Evolutionary conservation across 352 stramenopile genomes (phyloP).

Genomic region (Pythium aquatile): DNA sequence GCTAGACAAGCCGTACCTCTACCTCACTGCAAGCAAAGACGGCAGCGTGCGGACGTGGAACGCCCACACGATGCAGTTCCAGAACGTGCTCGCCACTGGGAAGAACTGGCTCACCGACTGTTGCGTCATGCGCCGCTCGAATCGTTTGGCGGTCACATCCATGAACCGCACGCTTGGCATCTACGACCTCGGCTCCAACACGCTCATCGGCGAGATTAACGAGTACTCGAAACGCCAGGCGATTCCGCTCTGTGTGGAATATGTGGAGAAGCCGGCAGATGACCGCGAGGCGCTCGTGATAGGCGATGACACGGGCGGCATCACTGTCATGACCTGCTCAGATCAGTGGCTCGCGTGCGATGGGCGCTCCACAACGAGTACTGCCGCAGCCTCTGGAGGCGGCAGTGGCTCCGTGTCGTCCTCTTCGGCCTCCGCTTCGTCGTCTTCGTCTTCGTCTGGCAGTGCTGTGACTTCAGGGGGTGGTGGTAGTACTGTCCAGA

Average conservation of each 20-base stretch:
- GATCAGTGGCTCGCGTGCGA: slow-evolving; percentile 70
- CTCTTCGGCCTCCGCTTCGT: neutral
- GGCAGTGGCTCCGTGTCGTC: slow-evolving; percentile 11
- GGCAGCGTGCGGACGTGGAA: slow-evolving; percentile 76
- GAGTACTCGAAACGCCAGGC: slow-evolving; percentile 79
- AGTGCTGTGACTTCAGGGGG: neutral
- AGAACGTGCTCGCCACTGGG: slow-evolving; percentile 57
- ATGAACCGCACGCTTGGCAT: slow-evolving; percentile 78
- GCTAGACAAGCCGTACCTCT: slow-evolving; percentile 65
- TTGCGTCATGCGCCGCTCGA: slow-evolving; percentile 77
- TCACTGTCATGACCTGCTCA: slow-evolving; percentile 72
- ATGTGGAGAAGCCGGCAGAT: slow-evolving; percentile 73
- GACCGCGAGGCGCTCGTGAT: slow-evolving; percentile 74
- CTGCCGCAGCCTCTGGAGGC: slow-evolving; percentile 6
- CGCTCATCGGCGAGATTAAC: slow-evolving; percentile 68
- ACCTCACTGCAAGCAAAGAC: slow-evolving; percentile 75
- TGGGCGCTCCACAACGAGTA: slow-evolving; percentile 44
- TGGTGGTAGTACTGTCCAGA: slow-evolving; percentile 15
- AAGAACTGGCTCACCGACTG: slow-evolving; percentile 82
- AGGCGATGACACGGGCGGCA: slow-evolving; percentile 71
- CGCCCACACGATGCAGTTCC: slow-evolving; percentile 57
- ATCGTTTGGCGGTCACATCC: slow-evolving; percentile 73
- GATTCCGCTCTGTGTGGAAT: slow-evolving; percentile 78
- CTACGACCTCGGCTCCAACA: slow-evolving; percentile 68
- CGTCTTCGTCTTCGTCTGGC: slow-evolving; percentile 1